Percentiles rank a stretch among this genome's conserved stretches.
phyloP scores from a whole-genome alignment of 139 green algal species.

The Diplosphaera chodatii region DNA sequence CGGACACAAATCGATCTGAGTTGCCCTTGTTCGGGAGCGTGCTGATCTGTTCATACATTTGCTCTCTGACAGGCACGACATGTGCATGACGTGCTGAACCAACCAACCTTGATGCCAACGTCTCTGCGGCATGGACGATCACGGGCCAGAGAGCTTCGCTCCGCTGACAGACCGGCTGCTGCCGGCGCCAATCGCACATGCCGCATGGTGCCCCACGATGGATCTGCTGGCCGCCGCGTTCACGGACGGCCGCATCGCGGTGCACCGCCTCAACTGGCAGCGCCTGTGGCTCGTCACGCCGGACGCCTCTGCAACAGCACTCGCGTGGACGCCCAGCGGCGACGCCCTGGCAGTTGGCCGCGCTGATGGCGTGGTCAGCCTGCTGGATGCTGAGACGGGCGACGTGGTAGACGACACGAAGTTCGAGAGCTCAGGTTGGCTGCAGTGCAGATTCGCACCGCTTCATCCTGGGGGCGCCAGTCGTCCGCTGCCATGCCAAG shows the following conservation, averaged over 20 bases:
- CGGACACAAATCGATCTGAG: too few relatives aligned
- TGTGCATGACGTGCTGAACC: too few relatives aligned
- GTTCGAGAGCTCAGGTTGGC: not conserved
- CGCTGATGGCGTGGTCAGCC: constrained; percentile 41
- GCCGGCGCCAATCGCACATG: constrained; percentile 19
- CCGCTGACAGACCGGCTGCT: constrained; percentile 31
- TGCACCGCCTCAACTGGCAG: constrained; percentile 78
- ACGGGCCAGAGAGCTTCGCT: constrained; percentile 23
- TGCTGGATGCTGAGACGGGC: constrained; percentile 65
- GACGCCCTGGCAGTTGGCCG: constrained; percentile 61
- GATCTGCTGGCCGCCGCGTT: constrained; percentile 68
- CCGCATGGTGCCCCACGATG: constrained; percentile 74
- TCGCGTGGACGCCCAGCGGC: constrained; percentile 46
- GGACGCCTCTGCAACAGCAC: constrained; percentile 44
- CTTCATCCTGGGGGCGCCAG: too few relatives aligned
- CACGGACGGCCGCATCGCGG: constrained; percentile 53
- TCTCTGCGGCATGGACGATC: too few relatives aligned
- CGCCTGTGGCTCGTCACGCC: constrained; percentile 63
- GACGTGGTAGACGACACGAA: constrained; percentile 24
- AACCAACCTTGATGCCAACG: too few relatives aligned
- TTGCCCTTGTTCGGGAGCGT: too few relatives aligned
- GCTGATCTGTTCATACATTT: too few relatives aligned
- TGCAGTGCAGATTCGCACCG: too few relatives aligned
- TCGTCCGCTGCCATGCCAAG: too few relatives aligned
- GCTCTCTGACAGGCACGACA: too few relatives aligned